Percentiles rank a stretch among this genome's conserved stretches.
Evolutionary conservation across 805 yeast species (phyloP).

Genomic region (Candida suzukii): DNA sequence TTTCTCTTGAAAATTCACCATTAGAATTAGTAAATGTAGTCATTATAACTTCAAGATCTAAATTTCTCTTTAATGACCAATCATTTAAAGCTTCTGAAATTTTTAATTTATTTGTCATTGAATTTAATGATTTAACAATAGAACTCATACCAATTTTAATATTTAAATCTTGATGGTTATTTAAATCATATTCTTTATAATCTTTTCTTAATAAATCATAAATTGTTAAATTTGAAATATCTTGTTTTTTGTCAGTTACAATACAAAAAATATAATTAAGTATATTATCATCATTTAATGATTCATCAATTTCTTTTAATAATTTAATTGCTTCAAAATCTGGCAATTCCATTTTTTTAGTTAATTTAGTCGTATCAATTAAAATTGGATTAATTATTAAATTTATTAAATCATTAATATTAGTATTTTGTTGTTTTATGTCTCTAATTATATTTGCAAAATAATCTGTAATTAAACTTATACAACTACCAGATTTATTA

Average conservation of each 20-base stretch:
- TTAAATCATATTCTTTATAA: slow-evolving; percentile 51
- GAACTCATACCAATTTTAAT: slow-evolving; percentile 69
- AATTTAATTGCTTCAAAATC: slow-evolving; percentile 42
- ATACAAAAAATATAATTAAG: slow-evolving; percentile 15
- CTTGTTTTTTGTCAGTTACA: slow-evolving; percentile 46
- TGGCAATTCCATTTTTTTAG: slow-evolving; percentile 50
- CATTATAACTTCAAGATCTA: slow-evolving; percentile 37
- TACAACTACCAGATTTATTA: slow-evolving; percentile 67
- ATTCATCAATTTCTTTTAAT: slow-evolving; percentile 26
- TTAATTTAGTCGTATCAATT: slow-evolving; percentile 69
- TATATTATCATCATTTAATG: slow-evolving; percentile 8
- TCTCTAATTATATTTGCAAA: slow-evolving; percentile 32
- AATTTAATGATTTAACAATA: slow-evolving; percentile 52
- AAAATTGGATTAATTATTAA: slow-evolving; percentile 45
- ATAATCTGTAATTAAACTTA: slow-evolving; percentile 61
- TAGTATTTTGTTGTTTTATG: slow-evolving; percentile 7
- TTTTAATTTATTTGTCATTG: slow-evolving; percentile 31
- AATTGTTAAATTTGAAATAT: slow-evolving; percentile 53
- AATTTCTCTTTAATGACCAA: slow-evolving; percentile 22
- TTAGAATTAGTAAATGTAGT: slow-evolving; percentile 31
- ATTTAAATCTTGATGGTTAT: too few species aligned
- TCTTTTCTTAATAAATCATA: slow-evolving; percentile 72
- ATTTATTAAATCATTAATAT: slow-evolving; percentile 31
- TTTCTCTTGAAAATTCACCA: slow-evolving; percentile 34
- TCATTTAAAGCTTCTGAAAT: slow-evolving; percentile 14